Conservation (phyloP, 2,329 filamentous ascomycete genomes). For the Monosporascus cannonballus region DNA sequence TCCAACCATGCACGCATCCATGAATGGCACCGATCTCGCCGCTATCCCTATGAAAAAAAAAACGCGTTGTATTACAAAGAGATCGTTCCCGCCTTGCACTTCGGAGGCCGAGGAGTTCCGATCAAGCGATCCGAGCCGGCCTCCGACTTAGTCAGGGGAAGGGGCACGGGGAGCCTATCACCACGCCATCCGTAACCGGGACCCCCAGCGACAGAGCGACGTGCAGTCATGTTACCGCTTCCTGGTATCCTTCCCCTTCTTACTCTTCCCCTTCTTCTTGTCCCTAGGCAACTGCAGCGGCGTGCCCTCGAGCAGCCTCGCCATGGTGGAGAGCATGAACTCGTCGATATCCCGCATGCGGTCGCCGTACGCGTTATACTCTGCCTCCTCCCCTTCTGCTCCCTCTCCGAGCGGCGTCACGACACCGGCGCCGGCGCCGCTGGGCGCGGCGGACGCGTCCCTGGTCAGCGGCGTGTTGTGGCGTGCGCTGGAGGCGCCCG, state of each 20-base stretch:
- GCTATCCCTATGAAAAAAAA: too few relatives aligned
- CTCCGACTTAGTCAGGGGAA: too few relatives aligned
- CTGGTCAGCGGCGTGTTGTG: conserved; percentile 42
- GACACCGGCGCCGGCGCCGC: conserved; percentile 6
- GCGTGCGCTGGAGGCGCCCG: conserved; percentile 43
- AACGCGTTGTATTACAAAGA: too few relatives aligned
- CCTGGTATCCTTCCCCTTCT: conserved; percentile 50
- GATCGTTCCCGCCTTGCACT: too few relatives aligned
- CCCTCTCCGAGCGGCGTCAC: conserved; percentile 21
- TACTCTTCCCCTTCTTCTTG: conserved; percentile 56
- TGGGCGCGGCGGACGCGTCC: conserved; percentile 28
- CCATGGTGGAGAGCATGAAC: conserved; percentile 68
- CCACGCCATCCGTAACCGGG: neutral
- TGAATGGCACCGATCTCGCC: too few relatives aligned
- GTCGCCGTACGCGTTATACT: conserved; percentile 54
- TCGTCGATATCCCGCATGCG: conserved; percentile 62
- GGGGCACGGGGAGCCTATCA: neutral
- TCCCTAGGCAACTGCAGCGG: conserved; percentile 59
- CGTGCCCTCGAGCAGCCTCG: conserved; percentile 51
- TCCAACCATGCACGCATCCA: too few relatives aligned
- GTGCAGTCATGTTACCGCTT: conserved; percentile 32
- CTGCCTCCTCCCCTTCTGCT: conserved; percentile 33
- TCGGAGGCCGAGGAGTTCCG: too few relatives aligned
- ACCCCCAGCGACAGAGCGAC: neutral
- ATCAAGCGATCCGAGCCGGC: too few relatives aligned